Conservation (phyloP, 2,329 filamentous ascomycete species). For the Apiospora arundinis region DNA sequence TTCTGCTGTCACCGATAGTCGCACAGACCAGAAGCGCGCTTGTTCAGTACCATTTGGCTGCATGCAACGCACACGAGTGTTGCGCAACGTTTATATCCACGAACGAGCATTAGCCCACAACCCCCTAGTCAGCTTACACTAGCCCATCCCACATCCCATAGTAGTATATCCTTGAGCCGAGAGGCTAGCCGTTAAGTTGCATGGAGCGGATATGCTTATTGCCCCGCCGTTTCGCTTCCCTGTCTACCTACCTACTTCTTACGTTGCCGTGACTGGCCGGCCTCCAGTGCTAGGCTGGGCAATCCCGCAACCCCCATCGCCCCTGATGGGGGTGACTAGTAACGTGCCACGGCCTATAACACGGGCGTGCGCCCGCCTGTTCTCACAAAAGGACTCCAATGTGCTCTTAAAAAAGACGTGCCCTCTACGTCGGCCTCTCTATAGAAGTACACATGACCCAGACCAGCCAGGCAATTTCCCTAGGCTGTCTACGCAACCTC, state of each 20-base stretch:
- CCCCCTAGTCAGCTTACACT: not conserved
- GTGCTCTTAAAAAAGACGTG: not conserved
- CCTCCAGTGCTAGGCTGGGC: not conserved
- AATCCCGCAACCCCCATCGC: not conserved
- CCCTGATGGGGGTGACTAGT: constrained; percentile 4
- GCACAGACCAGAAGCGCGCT: not conserved
- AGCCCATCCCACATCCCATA: not conserved
- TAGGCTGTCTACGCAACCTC: not conserved
- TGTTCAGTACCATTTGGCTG: not conserved
- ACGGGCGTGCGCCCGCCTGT: not conserved
- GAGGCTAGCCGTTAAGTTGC: constrained; percentile 9
- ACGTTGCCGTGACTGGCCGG: not conserved
- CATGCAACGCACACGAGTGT: constrained; percentile 6
- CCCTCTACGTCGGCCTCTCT: not conserved
- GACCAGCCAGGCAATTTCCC: not conserved
- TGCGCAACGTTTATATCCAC: constrained; percentile 9
- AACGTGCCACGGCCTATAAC: constrained; percentile 4
- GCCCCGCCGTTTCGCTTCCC: constrained; percentile 5
- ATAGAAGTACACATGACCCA: not conserved
- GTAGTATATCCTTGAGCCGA: not conserved
- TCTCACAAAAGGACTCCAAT: not conserved
- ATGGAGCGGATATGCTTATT: constrained; percentile 12
- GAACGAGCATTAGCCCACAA: not conserved
- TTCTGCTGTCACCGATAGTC: not conserved
- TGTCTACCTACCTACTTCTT: not conserved